These are phyloP conservation scores for Protea cynaroides DNA, from an alignment of 164 flowering plant species.

Conservation along the genomic window DNA sequence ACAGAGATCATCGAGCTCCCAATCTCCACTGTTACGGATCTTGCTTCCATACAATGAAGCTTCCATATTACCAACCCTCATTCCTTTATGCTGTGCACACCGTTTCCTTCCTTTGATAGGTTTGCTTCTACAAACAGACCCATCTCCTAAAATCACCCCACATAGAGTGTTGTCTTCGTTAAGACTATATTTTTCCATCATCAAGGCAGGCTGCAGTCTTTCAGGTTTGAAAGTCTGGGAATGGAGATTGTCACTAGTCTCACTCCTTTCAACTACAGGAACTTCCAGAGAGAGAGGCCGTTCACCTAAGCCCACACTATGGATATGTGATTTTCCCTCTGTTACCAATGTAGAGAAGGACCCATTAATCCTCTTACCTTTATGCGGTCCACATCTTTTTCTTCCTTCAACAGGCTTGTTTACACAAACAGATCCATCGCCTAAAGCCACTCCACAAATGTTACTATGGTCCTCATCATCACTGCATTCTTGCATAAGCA, in stretches of 20 bases:
- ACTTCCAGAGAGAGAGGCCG: constrained; percentile 25
- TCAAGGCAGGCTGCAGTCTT: background rate
- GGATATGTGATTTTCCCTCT: constrained; percentile 2
- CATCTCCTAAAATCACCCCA: constrained; percentile 23
- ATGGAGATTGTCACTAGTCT: background rate
- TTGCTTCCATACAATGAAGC: constrained; percentile 10
- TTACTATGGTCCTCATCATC: constrained; percentile 9
- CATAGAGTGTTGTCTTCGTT: constrained; percentile 12
- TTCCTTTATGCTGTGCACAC: constrained; percentile 47
- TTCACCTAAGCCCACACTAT: constrained; percentile 17
- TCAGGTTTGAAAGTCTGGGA: background rate
- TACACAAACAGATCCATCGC: constrained; percentile 35
- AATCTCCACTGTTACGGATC: constrained; percentile 6
- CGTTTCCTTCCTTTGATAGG: constrained; percentile 38
- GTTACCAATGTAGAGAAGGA: background rate
- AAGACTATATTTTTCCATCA: background rate
- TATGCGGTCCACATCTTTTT: constrained; percentile 41
- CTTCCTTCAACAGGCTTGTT: constrained; percentile 41
- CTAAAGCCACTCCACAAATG: constrained; percentile 21
- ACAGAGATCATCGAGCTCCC: constrained; percentile 11
- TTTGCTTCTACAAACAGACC: constrained; percentile 24
- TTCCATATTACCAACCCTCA: constrained; percentile 15
- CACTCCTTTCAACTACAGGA: constrained; percentile 23
- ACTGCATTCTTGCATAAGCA: constrained; percentile 19
- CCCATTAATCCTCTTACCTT: constrained; percentile 30